Base-by-base conservation (phyloP, 768 basidiomycete genomes). In the Panellus pusillus region DNA sequence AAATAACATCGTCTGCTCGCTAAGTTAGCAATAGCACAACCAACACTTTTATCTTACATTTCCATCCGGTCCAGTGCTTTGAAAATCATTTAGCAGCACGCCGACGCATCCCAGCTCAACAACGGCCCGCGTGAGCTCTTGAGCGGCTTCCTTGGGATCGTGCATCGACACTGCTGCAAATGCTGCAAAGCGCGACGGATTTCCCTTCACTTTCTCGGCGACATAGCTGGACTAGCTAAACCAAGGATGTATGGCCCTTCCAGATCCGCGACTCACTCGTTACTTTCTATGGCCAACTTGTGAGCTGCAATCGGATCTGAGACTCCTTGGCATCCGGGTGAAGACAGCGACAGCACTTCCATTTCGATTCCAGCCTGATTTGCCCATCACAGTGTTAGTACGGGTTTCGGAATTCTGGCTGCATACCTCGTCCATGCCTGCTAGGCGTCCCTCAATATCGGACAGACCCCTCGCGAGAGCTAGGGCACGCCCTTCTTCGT, bases 81-180 rank as follows among this genome's bases (percentile, higher is more conserved):
- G 76, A 60, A 72, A 78, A 52, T 78, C 75, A 44, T 78, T 78
- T 15, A 76, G 24, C 52, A 78, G 51, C 11, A 70, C 75, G 8
- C 75, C 75, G 15, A 75, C 54, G 28, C 76, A 72, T 15, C 76
- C 76, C 1, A 77, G 68, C 38, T 76, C 69, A 9, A 65, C 58
- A 5, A 77, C 71, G 1, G 74, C 49, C 28, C 75, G 72, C 7
- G 68, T 68, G n/a, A 78, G 62, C 43, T 78, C 75, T 18, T 66
- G 62, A 6, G 69, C 72, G 3, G 75, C 76, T 19, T 61, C 62
- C 1, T 71, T 70, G n/a, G 75, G 73, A 47, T 78, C 72, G 42
- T 77, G 74, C 76, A 78, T 78, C 3, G 75, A 64, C 8, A 78
- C 50, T 4, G 75, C 61, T 8, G 74, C 76, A 54, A 77, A 77